phyloP scores from a whole-genome alignment of 768 basidiomycete genomes.

The Boletellus sp. region DNA sequence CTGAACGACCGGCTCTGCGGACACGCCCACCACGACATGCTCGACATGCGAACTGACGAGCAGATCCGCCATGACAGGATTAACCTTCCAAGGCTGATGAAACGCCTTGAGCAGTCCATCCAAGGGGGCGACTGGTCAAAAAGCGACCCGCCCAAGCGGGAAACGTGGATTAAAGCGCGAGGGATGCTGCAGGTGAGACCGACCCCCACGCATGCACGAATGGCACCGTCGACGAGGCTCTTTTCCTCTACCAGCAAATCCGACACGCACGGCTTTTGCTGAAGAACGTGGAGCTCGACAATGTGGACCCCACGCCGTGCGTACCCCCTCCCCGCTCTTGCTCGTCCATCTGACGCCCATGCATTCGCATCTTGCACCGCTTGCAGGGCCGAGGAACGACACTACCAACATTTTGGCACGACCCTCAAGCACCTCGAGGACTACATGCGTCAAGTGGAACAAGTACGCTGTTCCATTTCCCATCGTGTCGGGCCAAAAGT shows the following conservation, averaged over 20 bases:
- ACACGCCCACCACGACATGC: slow-evolving; percentile 2
- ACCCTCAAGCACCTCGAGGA: slow-evolving; percentile 56
- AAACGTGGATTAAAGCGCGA: slow-evolving; percentile 54
- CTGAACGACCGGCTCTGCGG: not conserved
- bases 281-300: slow-evolving; percentile 54
- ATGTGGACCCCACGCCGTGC: slow-evolving; percentile 42
- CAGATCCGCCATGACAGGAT: slow-evolving; percentile 55
- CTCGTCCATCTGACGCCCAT: not conserved
- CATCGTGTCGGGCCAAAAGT: not conserved
- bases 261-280: slow-evolving; percentile 56
- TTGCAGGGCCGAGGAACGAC: slow-evolving; percentile 40
- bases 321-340: slow-evolving; percentile 15
- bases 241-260: slow-evolving; percentile 34
- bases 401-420: slow-evolving; percentile 43
- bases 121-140: slow-evolving; percentile 35
- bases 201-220: not conserved
- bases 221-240: not conserved
- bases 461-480: slow-evolving; percentile 35
- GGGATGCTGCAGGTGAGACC: slow-evolving; percentile 51
- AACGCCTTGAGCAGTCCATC: slow-evolving; percentile 55
- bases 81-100: slow-evolving; percentile 60
- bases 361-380: not conserved
- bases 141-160: slow-evolving; percentile 20
- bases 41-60: slow-evolving; percentile 29
- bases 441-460: slow-evolving; percentile 48